Evolutionary conservation across 768 basidiomycete genomes (phyloP).

Genomic region (Phanerochaete sordida): DNA sequence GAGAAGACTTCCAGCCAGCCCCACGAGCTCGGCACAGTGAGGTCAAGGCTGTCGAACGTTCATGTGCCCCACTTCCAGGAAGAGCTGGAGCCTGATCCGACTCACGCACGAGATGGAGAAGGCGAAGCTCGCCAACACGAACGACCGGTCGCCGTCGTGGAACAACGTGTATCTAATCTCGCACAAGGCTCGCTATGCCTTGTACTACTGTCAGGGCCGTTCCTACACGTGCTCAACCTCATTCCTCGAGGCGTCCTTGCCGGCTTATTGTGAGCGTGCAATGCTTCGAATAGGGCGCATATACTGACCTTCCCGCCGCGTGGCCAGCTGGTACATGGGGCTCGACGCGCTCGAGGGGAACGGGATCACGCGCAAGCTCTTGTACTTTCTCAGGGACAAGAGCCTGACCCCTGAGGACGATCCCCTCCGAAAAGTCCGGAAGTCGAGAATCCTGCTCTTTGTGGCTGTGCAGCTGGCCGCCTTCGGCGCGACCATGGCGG

Average conservation of each 20-base stretch:
- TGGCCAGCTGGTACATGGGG: conserved; percentile 86
- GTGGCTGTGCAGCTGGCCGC: conserved; percentile 72
- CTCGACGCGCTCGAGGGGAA: conserved; percentile 75
- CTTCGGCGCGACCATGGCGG: conserved; percentile 86
- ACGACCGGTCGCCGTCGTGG: conserved; percentile 73
- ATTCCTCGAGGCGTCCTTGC: conserved; percentile 84
- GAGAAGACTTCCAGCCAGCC: conserved; percentile 5
- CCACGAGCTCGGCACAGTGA: neutral
- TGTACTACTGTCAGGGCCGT: conserved; percentile 76
- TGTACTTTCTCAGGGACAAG: conserved; percentile 76
- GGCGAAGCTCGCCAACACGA: conserved; percentile 33
- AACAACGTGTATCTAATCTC: conserved; percentile 91
- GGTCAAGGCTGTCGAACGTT: conserved; percentile 8
- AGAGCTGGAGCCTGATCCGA: conserved; percentile 26
- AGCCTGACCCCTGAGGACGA: conserved; percentile 57
- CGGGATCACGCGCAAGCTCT: conserved; percentile 77
- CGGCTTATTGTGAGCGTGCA: conserved; percentile 67
- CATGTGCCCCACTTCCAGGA: conserved; percentile 9
- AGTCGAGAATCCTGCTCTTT: conserved; percentile 69
- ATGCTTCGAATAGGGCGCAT: too few relatives aligned
- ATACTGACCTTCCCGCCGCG: neutral
- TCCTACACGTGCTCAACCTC: conserved; percentile 72
- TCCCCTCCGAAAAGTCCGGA: conserved; percentile 74
- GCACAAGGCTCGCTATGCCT: conserved; percentile 79
- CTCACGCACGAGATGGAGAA: conserved; percentile 20